A percentile compares a stretch with the other conserved stretches of the same genome.
These are phyloP conservation scores for Spinacia oleracea DNA, from an alignment of 179 eudicot species.

Conservation along the genomic window DNA sequence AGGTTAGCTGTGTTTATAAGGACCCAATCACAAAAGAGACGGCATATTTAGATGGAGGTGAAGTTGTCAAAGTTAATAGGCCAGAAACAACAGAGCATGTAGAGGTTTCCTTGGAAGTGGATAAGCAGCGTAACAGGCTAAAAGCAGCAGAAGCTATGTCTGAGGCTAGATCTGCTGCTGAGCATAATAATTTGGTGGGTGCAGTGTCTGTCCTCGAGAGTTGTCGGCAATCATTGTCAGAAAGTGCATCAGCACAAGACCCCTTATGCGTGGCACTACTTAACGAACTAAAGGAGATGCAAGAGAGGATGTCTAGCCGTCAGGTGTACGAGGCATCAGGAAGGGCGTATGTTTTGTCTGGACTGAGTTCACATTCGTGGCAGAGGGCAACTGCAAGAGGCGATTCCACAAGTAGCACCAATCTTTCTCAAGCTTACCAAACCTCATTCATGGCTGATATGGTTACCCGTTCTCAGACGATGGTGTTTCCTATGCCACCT, in stretches of 20 bases:
- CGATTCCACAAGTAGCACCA: constrained; percentile 56
- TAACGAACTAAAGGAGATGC: constrained; percentile 75
- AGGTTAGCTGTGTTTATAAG: constrained; percentile 47
- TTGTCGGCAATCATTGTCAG: constrained; percentile 43
- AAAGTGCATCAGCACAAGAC: constrained; percentile 56
- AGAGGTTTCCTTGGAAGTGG: constrained; percentile 68
- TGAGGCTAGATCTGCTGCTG: constrained; percentile 64
- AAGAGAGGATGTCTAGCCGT: constrained; percentile 71
- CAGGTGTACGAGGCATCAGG: constrained; percentile 75
- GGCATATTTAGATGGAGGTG: constrained; percentile 36
- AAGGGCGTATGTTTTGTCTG: constrained; percentile 84
- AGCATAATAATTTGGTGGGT: constrained; percentile 51
- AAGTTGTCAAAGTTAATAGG: constrained; percentile 46
- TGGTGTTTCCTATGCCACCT: constrained; percentile 48
- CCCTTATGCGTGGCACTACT: constrained; percentile 45
- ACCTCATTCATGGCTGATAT: constrained; percentile 75
- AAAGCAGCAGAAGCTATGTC: constrained; percentile 74
- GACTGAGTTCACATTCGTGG: constrained; percentile 91
- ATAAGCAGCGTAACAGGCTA: constrained; percentile 72
- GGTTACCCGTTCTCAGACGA: constrained; percentile 75
- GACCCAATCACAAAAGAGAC: constrained; percentile 56
- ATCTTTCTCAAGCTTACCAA: constrained; percentile 62
- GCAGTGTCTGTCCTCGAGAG: constrained; percentile 55
- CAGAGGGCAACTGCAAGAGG: constrained; percentile 92
- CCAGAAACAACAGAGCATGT: constrained; percentile 45